A percentile compares a stretch with the other conserved stretches of the same genome.
Conservation (phyloP, 2,329 filamentous ascomycete species). For the Epichloe sibirici region DNA sequence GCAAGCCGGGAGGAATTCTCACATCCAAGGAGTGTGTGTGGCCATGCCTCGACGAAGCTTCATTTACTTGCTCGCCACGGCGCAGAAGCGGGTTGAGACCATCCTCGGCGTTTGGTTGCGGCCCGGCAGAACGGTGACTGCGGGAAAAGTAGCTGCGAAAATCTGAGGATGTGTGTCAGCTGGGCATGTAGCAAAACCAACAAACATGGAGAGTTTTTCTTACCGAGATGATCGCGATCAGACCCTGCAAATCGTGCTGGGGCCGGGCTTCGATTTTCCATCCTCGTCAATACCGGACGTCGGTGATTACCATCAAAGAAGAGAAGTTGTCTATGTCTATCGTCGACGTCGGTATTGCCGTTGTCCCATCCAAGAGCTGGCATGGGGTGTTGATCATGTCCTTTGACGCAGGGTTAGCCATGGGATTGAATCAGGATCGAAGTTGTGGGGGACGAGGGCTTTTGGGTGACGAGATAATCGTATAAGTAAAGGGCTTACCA, state of each 20-base stretch:
- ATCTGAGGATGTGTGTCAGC: constrained; percentile 17
- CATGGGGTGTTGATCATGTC: constrained; percentile 23
- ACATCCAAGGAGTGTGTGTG: constrained; percentile 43
- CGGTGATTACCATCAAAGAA: constrained; percentile 38
- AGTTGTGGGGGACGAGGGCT: neutral
- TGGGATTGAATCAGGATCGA: neutral
- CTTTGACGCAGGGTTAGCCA: neutral
- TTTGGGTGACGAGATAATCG: neutral
- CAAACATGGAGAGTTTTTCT: constrained; percentile 8
- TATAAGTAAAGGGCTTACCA: constrained; percentile 28
- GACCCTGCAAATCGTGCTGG: constrained; percentile 41
- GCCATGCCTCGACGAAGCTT: constrained; percentile 34
- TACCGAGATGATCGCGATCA: constrained; percentile 41
- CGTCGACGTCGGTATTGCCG: constrained; percentile 37
- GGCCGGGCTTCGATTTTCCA: constrained; percentile 44
- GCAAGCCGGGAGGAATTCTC: constrained; percentile 33
- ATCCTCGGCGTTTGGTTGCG: constrained; percentile 56
- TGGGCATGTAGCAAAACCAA: neutral
- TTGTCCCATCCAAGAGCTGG: constrained; percentile 46
- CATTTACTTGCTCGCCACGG: constrained; percentile 35
- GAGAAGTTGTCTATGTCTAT: constrained; percentile 33
- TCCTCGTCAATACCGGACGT: constrained; percentile 20
- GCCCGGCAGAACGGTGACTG: constrained; percentile 39
- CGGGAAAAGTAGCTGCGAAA: constrained; percentile 38
- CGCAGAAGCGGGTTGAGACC: constrained; percentile 79